phyloP scores from a whole-genome alignment of 2,329 filamentous ascomycete genomes.

The Metarhizium anisopliae region DNA sequence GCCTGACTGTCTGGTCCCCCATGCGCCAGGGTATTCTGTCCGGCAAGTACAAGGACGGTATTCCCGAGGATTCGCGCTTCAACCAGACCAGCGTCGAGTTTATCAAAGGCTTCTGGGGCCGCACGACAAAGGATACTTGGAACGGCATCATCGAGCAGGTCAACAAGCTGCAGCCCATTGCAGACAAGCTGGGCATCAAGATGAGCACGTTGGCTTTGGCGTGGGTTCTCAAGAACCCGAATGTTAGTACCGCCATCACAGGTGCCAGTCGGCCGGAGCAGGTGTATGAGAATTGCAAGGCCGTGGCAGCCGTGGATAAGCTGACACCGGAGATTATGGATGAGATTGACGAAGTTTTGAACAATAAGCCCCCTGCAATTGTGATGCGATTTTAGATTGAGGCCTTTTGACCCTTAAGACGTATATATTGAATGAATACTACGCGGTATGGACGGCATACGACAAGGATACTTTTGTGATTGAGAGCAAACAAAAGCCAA shows the following conservation, averaged over 20 bases:
- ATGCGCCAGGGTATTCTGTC: slow-evolving; percentile 49
- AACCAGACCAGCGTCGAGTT: slow-evolving; percentile 46
- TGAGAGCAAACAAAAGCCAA: too few relatives aligned
- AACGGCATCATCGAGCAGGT: slow-evolving; percentile 49
- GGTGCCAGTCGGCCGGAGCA: slow-evolving; percentile 50
- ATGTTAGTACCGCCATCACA: slow-evolving; percentile 52
- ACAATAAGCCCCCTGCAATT: slow-evolving; percentile 46
- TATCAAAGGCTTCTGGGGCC: slow-evolving; percentile 43
- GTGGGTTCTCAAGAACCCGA: slow-evolving; percentile 54
- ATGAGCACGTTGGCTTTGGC: slow-evolving; percentile 47
- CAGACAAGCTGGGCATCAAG: slow-evolving; percentile 53
- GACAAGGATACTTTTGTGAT: background rate
- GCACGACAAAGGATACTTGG: slow-evolving; percentile 43
- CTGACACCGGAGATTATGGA: slow-evolving; percentile 49
- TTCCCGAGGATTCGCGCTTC: slow-evolving; percentile 51
- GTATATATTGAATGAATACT: background rate
- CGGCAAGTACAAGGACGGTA: slow-evolving; percentile 58
- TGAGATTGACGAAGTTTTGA: slow-evolving; percentile 50
- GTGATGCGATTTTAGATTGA: slow-evolving; percentile 21
- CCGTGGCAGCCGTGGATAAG: slow-evolving; percentile 42
- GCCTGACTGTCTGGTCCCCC: slow-evolving; percentile 55
- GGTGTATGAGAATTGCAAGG: slow-evolving; percentile 50
- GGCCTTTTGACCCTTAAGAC: background rate
- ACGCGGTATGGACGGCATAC: background rate
- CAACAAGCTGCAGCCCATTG: slow-evolving; percentile 50